Percentiles rank a stretch among this genome's conserved stretches.
Conservation (phyloP, 805 yeast genomes). For the Saturnispora saitoi region DNA sequence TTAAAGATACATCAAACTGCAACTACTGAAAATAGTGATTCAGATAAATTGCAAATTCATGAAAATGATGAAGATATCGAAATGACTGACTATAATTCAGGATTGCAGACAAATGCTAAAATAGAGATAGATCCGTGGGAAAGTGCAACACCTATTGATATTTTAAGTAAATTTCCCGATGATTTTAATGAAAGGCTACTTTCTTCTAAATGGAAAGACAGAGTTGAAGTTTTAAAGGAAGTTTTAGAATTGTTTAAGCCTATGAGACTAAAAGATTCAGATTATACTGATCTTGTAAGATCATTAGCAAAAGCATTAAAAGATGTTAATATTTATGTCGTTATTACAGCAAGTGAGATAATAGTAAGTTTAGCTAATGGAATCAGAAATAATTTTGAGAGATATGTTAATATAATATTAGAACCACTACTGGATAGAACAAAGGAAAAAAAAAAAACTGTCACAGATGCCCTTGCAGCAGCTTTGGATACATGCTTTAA, state of each 20-base stretch:
- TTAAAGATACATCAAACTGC: slow-evolving; percentile 37
- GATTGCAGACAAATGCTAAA: slow-evolving; percentile 18
- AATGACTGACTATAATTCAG: slow-evolving; percentile 25
- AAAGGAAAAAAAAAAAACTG: slow-evolving; percentile 79
- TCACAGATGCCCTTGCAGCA: slow-evolving; percentile 57
- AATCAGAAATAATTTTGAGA: slow-evolving; percentile 46
- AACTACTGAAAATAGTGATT: slow-evolving; percentile 15
- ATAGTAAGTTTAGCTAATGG: slow-evolving; percentile 58
- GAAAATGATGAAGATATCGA: slow-evolving; percentile 31
- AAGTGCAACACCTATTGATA: slow-evolving; percentile 59
- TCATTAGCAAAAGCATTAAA: slow-evolving; percentile 63
- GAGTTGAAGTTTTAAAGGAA: slow-evolving; percentile 78
- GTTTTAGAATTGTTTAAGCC: slow-evolving; percentile 43
- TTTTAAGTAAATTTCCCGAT: slow-evolving; percentile 55
- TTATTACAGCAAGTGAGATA: slow-evolving; percentile 65
- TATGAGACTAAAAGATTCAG: slow-evolving; percentile 46
- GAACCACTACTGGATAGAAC: slow-evolving; percentile 67
- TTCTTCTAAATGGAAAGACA: slow-evolving; percentile 81
- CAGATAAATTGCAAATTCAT: slow-evolving; percentile 17
- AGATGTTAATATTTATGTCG: slow-evolving; percentile 87
- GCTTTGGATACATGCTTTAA: slow-evolving; percentile 60
- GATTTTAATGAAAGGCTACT: slow-evolving; percentile 47
- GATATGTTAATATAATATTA: slow-evolving; percentile 45
- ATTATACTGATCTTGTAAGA: slow-evolving; percentile 57
- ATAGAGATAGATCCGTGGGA: slow-evolving; percentile 54